Evolutionary conservation across 257 asterid species (phyloP), one percentile per base, ranked within the genome.

Genomic region (Solanum pimpinellifolium): DNA sequence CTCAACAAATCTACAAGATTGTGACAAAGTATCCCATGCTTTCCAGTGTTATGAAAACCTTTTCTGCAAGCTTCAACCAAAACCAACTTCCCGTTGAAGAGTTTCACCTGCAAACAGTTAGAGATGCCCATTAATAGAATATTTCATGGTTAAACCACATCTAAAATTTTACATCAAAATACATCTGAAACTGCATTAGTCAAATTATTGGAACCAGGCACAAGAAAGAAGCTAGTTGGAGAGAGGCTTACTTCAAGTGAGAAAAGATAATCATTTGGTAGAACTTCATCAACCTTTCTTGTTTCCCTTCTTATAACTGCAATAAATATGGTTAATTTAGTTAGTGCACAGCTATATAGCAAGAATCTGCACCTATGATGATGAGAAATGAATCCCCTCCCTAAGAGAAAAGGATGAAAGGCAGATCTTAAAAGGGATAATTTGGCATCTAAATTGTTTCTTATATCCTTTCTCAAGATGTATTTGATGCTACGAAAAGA

Each of bases 1-100:
- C 99, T 92, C 92, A 97, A 88, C 91, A 97, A 91, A 91, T 95
- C 99, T 69, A 95, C 98, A 91, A 97, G 94, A 90, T 92, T 94
- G 93, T 97, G 99, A 88, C 95, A 93, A 89, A 93, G 94, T 88
- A 94, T 88, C 85, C 89, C 95, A 88, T 93, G 98, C 95, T 94
- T 97, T 88, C 98, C 98, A 41, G 85, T 85, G 91, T 92, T 89
- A 87, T 85, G 89, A 85, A 95, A 97, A 12, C 99, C 99, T 90
- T 94, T 97, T 85, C 93, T 86, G 81, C 93, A 93, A 89, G 94
- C 98, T 88, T 97, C 99, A 75, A 95, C 83, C 7, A 46, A 66
- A 77, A 94, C 83, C 92, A 94, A 88, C 91, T 97, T 97, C 73
- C 99, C 98, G 23, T 92, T 94, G 90, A 98, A 94, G 89, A 95